Evolutionary conservation across 2,329 filamentous ascomycete species (phyloP).

Genomic region (Escovopsis sp.): DNA sequence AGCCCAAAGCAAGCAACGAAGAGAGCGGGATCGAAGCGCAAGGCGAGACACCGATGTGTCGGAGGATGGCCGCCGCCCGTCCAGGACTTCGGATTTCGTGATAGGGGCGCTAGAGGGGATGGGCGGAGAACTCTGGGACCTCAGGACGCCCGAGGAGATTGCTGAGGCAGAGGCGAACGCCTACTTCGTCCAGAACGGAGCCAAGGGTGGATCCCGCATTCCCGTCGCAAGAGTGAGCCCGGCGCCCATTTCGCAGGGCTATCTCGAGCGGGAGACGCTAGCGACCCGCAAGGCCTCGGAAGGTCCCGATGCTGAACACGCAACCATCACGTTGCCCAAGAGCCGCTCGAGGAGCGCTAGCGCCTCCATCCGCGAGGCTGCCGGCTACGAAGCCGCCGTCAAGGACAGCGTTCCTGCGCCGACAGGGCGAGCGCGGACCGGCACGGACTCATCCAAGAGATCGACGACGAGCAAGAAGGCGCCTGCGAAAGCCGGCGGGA

Average conservation of each 20-base stretch:
- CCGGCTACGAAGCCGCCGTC: too few relatives aligned
- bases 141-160: constrained; percentile 65
- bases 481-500: constrained; percentile 27
- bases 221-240: constrained; percentile 72
- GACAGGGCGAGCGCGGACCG: constrained; percentile 25
- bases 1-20: constrained; percentile 34
- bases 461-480: constrained; percentile 26
- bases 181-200: constrained; percentile 33
- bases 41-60: constrained; percentile 20
- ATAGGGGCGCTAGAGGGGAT: constrained; percentile 18
- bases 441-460: constrained; percentile 44
- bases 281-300: constrained; percentile 45
- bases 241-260: constrained; percentile 55
- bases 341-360: constrained; percentile 58
- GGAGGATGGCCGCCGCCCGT: constrained; percentile 18
- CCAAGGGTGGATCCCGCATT: constrained; percentile 62
- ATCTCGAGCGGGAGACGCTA: constrained; percentile 60
- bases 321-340: constrained; percentile 40
- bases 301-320: constrained; percentile 37
- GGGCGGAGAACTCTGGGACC: constrained; percentile 44
- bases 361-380: constrained; percentile 27
- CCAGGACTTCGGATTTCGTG: constrained; percentile 33
- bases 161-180: constrained; percentile 40
- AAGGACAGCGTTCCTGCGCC: background rate
- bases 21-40: constrained; percentile 17